Evolutionary conservation across 345 rosid species (phyloP).

Genomic region (Luvunga scandens): DNA sequence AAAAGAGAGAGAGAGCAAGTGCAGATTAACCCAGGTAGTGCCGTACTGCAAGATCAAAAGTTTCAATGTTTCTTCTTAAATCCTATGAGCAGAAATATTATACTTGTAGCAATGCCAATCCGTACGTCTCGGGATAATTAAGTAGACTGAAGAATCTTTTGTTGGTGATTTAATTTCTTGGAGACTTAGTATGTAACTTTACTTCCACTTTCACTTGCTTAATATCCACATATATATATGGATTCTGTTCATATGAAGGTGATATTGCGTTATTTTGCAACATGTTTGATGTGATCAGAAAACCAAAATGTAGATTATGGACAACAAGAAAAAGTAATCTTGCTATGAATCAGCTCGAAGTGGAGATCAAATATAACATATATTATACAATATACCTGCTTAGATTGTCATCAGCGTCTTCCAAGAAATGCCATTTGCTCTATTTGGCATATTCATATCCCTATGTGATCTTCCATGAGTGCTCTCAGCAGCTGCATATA

Average conservation of each 20-base stretch:
- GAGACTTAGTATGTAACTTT: background rate
- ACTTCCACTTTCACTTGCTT: background rate
- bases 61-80: background rate
- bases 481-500: background rate
- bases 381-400: background rate
- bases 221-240: background rate
- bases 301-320: background rate
- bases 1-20: too few relatives aligned
- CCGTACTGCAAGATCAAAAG: conserved; percentile 9
- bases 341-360: background rate
- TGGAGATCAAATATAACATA: background rate
- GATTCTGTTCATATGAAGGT: too few relatives aligned
- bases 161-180: background rate
- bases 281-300: background rate
- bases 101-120: background rate
- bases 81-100: background rate
- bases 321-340: background rate
- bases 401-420: conserved; percentile 9
- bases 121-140: too few relatives aligned
- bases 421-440: background rate
- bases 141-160: background rate
- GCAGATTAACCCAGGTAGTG: background rate
- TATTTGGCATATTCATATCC: background rate
- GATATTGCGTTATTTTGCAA: too few relatives aligned
- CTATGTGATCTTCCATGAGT: background rate